A percentile compares a stretch with the other conserved stretches of the same genome.
Conservation (phyloP, 2,329 filamentous ascomycete species). For the Alternaria atra region DNA sequence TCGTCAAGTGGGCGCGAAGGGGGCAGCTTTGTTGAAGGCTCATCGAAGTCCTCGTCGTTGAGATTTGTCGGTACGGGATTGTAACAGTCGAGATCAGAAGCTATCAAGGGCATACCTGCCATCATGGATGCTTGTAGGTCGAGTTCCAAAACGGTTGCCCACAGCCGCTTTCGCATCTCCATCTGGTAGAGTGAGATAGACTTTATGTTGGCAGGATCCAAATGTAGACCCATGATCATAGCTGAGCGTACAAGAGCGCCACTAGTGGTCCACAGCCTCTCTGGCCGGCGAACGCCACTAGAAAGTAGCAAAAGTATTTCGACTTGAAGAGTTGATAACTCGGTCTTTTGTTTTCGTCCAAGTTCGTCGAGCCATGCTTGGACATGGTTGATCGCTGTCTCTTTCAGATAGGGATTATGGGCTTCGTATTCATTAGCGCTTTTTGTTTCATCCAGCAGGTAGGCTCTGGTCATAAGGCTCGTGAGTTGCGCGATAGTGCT, state of each 20-base stretch:
- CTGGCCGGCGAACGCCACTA: slow-evolving; percentile 20
- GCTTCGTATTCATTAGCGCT: slow-evolving; percentile 14
- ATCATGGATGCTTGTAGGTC: slow-evolving; percentile 44
- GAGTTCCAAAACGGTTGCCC: slow-evolving; percentile 56
- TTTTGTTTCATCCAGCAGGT: slow-evolving; percentile 25
- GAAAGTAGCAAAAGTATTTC: slow-evolving; percentile 28
- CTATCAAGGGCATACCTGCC: slow-evolving; percentile 26
- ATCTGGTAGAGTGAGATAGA: slow-evolving; percentile 44
- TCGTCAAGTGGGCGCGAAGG: slow-evolving; percentile 8
- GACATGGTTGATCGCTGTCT: slow-evolving; percentile 24
- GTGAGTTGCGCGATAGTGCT: slow-evolving; percentile 37
- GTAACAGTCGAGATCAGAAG: slow-evolving; percentile 19
- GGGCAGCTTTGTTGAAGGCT: slow-evolving; percentile 17
- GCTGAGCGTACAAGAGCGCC: slow-evolving; percentile 54
- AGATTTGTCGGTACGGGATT: slow-evolving; percentile 26
- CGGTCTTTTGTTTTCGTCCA: slow-evolving; percentile 30
- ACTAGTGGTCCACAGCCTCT: slow-evolving; percentile 34
- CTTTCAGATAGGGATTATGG: slow-evolving; percentile 24
- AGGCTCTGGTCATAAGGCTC: slow-evolving; percentile 32
- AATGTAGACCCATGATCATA: slow-evolving; percentile 55
- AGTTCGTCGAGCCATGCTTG: slow-evolving; percentile 36
- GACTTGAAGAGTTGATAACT: slow-evolving; percentile 33
- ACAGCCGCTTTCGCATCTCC: slow-evolving; percentile 56
- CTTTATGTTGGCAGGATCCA: slow-evolving; percentile 47
- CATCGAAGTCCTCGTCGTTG: slow-evolving; percentile 30